Evolutionary conservation across 2,329 filamentous ascomycete genomes (phyloP), one percentile per base, ranked within the genome.

Genomic region (Calonectria pseudoturangicola): DNA sequence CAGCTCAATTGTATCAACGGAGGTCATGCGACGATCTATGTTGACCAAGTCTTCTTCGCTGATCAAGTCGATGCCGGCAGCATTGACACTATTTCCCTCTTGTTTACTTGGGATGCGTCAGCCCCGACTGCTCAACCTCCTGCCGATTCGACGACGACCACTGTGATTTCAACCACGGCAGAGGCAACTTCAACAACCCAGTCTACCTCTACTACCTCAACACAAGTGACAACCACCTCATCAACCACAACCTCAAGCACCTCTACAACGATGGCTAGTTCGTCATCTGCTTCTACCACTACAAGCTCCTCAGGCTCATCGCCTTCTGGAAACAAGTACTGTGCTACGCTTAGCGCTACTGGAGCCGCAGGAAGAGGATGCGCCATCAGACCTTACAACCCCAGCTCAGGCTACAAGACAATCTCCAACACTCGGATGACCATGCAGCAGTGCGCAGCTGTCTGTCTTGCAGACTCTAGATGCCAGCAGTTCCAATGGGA

Each of bases 21-120:
- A 5, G 77, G 76, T 13, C 66, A 75, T 64, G 77, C 77, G 3
- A 67, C 75, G 45, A 72, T 76, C n/a, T 74, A 70, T 45, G 73
- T 79, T 30, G 77, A 79, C 3, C 74, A 79, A 48, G 76, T 78
- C n/a, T 79, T 79, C 48, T 66, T 79, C 13, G 76, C 77, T 0
- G 74, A 79, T 39, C 71, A 76, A 48, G 73, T 78, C 1, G 73
- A 51, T 0, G 74, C 78, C 2, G 71, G 72, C 2, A 68, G 73
- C 54, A 63, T 77, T 28, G 77, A 79, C 5, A 63, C 45, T 2
- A 74, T 79, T 4, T 77, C 77, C 0, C 18, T 79, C 1, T 62
- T 76, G 58, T 79, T 73, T 56, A 1, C 73, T 47, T 10, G 66
- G 73, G 45, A 72, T 67, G 18, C 21, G 56, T 15, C 12, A 2